These are phyloP conservation scores for Cyclotella kingstonii DNA, from an alignment of 108 stramenopile genomes.

Conservation along the genomic window DNA sequence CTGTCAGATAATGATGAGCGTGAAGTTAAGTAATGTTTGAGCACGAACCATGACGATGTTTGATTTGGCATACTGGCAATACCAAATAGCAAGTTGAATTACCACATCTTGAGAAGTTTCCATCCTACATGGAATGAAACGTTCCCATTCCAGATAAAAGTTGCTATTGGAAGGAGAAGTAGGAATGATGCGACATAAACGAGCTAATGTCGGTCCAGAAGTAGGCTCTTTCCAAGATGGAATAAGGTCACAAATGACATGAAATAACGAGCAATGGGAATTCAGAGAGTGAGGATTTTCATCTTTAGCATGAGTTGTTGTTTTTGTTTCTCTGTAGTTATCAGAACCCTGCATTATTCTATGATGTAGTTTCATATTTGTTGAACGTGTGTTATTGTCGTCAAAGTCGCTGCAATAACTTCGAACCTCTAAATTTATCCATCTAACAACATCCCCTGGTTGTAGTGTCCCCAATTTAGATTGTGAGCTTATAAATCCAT, in stretches of 20 bases:
- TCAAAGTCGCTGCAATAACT: conserved; percentile 5
- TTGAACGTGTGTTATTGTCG: neutral
- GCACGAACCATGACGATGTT: neutral
- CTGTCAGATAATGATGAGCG: neutral
- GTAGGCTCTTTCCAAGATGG: conserved; percentile 31
- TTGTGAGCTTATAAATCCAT: too few relatives aligned
- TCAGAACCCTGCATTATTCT: neutral
- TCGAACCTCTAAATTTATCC: conserved; percentile 36
- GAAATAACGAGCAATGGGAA: conserved; percentile 2
- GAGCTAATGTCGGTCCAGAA: conserved; percentile 15
- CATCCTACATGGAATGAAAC: conserved; percentile 11
- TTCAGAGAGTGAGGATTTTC: neutral
- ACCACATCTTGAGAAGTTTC: conserved; percentile 22
- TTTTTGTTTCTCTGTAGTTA: neutral
- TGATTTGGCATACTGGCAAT: conserved; percentile 11
- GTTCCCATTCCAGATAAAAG: conserved; percentile 34
- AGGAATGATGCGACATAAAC: conserved; percentile 34
- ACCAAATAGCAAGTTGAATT: conserved; percentile 24
- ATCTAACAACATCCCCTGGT: conserved; percentile 39
- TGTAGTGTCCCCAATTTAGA: conserved; percentile 4
- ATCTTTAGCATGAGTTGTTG: neutral
- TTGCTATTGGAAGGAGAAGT: neutral
- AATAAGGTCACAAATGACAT: conserved; percentile 28
- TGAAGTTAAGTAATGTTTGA: neutral
- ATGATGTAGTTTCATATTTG: neutral